Conservation (phyloP, 2,329 filamentous ascomycete species). For the Xylaria sp. region DNA sequence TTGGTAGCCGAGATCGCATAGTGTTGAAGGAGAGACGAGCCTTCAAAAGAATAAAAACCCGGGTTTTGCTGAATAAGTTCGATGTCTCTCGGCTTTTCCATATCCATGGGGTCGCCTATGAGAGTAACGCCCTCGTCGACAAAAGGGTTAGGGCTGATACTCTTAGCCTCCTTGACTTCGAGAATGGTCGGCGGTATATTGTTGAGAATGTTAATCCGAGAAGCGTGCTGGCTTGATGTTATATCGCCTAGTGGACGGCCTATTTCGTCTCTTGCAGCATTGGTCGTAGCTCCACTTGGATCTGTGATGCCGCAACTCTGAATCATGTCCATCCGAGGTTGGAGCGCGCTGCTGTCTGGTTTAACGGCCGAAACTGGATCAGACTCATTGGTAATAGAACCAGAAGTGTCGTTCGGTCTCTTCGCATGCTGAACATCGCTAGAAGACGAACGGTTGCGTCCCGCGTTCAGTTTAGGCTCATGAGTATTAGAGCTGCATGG, state of each 20-base stretch:
- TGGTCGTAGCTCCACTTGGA: neutral
- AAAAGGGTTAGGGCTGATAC: conserved; percentile 9
- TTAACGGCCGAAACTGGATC: neutral
- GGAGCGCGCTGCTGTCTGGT: neutral
- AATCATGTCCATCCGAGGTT: neutral
- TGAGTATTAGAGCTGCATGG: conserved; percentile 1
- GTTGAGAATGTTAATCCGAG: conserved; percentile 7
- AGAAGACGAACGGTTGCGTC: neutral
- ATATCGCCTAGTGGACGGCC: conserved; percentile 16
- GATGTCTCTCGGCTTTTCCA: conserved; percentile 23
- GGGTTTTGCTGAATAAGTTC: neutral
- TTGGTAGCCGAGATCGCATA: conserved; percentile 25
- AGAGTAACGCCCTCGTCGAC: conserved; percentile 43
- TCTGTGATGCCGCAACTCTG: neutral
- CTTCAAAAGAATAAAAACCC: neutral
- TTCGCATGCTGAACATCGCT: conserved; percentile 1
- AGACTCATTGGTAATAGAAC: neutral
- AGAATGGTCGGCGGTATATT: conserved; percentile 21
- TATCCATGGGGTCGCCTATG: conserved; percentile 41
- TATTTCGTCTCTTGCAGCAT: neutral
- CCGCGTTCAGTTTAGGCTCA: neutral
- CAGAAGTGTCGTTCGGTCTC: neutral
- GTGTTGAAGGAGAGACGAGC: conserved; percentile 16
- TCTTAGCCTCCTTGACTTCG: conserved; percentile 21
- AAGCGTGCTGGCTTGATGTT: conserved; percentile 2